Percentiles rank a stretch among this genome's conserved stretches.
phyloP scores from a whole-genome alignment of 2,329 filamentous ascomycete genomes.

The Zymoseptoria pseudotritici region DNA sequence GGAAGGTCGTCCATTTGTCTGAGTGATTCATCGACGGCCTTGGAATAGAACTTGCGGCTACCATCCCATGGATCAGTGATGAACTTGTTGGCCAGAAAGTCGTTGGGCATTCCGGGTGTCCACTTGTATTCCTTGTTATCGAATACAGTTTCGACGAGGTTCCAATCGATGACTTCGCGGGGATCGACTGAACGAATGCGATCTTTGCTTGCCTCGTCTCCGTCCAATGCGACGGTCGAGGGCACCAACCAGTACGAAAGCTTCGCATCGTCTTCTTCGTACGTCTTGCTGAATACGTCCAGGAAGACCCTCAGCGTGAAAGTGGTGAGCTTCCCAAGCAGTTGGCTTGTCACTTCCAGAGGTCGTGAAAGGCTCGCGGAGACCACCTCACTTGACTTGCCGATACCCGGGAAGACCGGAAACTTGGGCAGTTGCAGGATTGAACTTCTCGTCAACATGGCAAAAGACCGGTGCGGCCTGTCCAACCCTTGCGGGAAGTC shows the following conservation, averaged over 20 bases:
- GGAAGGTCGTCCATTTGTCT: conserved; percentile 61
- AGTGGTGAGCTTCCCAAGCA: conserved; percentile 51
- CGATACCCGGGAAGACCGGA: conserved; percentile 62
- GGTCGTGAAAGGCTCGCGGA: conserved; percentile 37
- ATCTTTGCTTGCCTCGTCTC: neutral
- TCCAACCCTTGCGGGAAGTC: conserved; percentile 54
- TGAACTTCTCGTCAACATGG: conserved; percentile 60
- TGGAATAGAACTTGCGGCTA: conserved; percentile 51
- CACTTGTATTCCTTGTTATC: conserved; percentile 38
- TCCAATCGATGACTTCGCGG: conserved; percentile 53
- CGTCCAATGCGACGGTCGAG: conserved; percentile 3
- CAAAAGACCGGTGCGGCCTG: conserved; percentile 55
- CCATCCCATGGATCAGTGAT: conserved; percentile 52
- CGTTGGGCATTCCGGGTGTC: conserved; percentile 35
- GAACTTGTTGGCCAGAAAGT: conserved; percentile 43
- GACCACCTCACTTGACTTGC: conserved; percentile 51
- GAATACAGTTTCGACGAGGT: conserved; percentile 40
- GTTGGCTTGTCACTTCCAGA: conserved; percentile 38
- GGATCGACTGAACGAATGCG: neutral
- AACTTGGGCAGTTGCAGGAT: conserved; percentile 62
- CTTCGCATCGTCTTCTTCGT: conserved; percentile 53
- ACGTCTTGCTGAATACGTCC: conserved; percentile 86
- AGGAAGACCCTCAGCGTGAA: conserved; percentile 73
- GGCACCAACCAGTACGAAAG: conserved; percentile 84
- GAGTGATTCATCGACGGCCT: conserved; percentile 42